Base-by-base conservation (phyloP, 495 filamentous ascomycete species). In the Penicillium bialowiezense region DNA sequence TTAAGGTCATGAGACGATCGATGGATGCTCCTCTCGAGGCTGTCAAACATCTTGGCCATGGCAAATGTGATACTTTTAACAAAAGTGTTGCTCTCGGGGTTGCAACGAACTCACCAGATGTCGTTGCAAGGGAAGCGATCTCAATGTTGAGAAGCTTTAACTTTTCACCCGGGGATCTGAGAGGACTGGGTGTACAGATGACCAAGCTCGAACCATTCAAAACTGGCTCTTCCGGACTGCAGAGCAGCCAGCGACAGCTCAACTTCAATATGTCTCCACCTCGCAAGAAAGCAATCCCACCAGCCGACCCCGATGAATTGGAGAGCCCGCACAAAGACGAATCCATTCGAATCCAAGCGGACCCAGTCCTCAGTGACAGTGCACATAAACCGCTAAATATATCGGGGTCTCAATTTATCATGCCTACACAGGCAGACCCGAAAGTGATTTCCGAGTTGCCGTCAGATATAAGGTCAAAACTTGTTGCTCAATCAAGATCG, bases 1-100 rank as follows among this genome's bases (percentile, higher is more conserved):
- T 98, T 74, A 96, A 95, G 56, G 86, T 97, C 35, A 96, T 96
- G 88, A 76, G 85, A 54, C 83, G 90, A 43, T 81, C 95, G 15
- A 68, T 80, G 26, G 88, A 97, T 68, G 92, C 92, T 5, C 92
- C 93, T 3, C 69, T 96, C 26, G 90, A 96, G 64, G 90, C 95
- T 2, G 86, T 89, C 6, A 98, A 98, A 59, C 90, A 96, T 71
- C 77, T 98, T 3, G 93, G 93, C 0, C 91, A 96, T 67, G 93
- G 93, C 0, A 91, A 93, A 72, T 97, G 92, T 59, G 95, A 97
- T 61, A 86, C 81, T 0, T 91, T 87, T 70, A 96, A 89, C 68
- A 96, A 91, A 63, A 96, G 91, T 49, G 67, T 86, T 4, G 68
- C 79, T 5, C 84, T 98, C 38, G 90, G 91, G 2, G 82, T 93